Evolutionary conservation across 2,329 filamentous ascomycete genomes (phyloP).

Genomic region (Trichoderma atrobrunneum): DNA sequence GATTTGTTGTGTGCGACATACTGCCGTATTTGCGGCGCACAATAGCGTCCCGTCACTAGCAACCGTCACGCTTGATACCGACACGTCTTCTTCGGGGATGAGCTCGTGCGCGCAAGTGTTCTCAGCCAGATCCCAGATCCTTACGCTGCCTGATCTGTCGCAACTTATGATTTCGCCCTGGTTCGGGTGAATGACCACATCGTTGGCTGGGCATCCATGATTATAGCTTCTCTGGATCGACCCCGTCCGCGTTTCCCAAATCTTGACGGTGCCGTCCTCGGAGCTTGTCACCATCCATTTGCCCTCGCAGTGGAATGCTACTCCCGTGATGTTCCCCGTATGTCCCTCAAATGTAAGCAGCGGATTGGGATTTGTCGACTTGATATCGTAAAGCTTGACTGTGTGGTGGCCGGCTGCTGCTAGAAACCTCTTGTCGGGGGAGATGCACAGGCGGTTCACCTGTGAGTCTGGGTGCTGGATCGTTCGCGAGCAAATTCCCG

Average conservation of each 20-base stretch:
- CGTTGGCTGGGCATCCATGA: constrained; percentile 86
- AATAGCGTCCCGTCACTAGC: constrained; percentile 90
- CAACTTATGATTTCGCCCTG: constrained; percentile 98
- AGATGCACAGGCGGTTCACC: constrained; percentile 97
- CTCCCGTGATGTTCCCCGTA: constrained; percentile 91
- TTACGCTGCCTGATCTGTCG: constrained; percentile 85
- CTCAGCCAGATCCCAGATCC: constrained; percentile 95
- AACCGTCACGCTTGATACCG: constrained; percentile 91
- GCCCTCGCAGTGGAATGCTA: constrained; percentile 96
- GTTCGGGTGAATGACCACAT: constrained; percentile 99
- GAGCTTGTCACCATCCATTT: constrained; percentile 99
- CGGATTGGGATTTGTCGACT: constrained; percentile 93
- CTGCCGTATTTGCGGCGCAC: constrained; percentile 87
- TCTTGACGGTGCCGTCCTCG: constrained; percentile 94
- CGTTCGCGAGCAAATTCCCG: constrained; percentile 94
- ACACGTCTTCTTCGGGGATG: constrained; percentile 92
- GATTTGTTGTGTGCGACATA: constrained; percentile 40
- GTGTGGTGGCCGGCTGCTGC: constrained; percentile 77
- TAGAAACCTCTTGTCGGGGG: constrained; percentile 93
- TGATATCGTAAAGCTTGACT: constrained; percentile 98
- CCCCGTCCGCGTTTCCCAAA: constrained; percentile 88
- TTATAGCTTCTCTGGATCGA: constrained; percentile 89
- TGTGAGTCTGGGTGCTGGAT: constrained; percentile 98
- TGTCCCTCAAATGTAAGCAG: constrained; percentile 94
- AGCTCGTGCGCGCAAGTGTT: constrained; percentile 96